Conservation (phyloP, 1,139 yeast species). For the Geotrichum klebahnii region DNA sequence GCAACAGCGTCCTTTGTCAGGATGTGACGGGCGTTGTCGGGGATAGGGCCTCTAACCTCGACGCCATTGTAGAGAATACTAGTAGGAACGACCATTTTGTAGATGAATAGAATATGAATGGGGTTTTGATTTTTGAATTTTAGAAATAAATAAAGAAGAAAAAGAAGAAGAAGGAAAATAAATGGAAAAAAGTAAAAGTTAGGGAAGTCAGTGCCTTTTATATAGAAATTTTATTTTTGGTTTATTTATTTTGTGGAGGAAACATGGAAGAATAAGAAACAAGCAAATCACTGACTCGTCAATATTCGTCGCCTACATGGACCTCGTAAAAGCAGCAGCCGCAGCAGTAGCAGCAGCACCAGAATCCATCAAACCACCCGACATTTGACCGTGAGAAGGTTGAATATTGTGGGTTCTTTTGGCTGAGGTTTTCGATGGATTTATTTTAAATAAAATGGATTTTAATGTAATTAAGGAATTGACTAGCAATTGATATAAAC, state of each 20-base stretch:
- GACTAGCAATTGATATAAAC: no score
- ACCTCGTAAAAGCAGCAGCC: neutral
- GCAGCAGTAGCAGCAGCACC: no score
- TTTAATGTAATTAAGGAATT: no score
- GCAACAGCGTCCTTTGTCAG: conserved; percentile 64
- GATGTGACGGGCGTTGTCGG: conserved; percentile 54
- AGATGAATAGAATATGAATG: neutral
- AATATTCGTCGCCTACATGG: no score
- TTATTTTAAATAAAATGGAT: no score
- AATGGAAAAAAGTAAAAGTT: neutral
- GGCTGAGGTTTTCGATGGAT: no score
- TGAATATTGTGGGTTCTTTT: no score
- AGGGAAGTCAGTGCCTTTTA: conserved; percentile 13
- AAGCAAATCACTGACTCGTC: no score
- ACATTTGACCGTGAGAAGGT: no score
- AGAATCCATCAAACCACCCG: no score
- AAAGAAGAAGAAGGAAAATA: neutral
- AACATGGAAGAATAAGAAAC: conserved; percentile 12
- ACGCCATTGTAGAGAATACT: conserved; percentile 51
- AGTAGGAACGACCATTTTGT: conserved; percentile 38
- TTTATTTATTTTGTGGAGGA: conserved; percentile 16
- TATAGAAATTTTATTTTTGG: no score
- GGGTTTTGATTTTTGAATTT: neutral
- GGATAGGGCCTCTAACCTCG: conserved; percentile 60
- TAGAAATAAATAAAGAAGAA: neutral